These are phyloP conservation scores for Pneumocystis jirovecii DNA, from an alignment of 1,139 yeast species.

Conservation along the genomic window DNA sequence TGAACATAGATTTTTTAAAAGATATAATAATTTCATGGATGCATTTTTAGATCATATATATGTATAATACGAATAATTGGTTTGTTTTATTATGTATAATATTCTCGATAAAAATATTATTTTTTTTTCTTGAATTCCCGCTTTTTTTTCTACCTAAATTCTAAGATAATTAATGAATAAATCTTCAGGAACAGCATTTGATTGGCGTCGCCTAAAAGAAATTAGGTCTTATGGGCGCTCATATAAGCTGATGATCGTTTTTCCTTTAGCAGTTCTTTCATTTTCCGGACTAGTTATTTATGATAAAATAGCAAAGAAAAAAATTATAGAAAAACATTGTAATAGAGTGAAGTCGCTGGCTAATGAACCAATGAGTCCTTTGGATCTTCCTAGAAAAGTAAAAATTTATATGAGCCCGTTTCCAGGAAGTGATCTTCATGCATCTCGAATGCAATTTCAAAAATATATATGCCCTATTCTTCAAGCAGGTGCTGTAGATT, in stretches of 20 bases:
- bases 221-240: slow-evolving; percentile 35
- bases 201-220: background rate
- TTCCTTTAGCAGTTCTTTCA: slow-evolving; percentile 56
- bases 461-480: slow-evolving; percentile 69
- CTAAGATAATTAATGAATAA: background rate
- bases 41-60: background rate
- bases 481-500: slow-evolving; percentile 77
- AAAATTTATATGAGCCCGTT: slow-evolving; percentile 87
- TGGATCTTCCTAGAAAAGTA: slow-evolving; percentile 56
- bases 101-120: background rate
- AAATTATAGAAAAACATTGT: slow-evolving; percentile 54
- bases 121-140: background rate
- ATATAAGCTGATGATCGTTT: slow-evolving; percentile 83
- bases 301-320: slow-evolving; percentile 61
- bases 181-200: background rate
- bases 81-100: background rate
- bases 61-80: background rate
- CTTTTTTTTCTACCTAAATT: background rate
- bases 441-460: slow-evolving; percentile 58
- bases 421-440: slow-evolving; percentile 79
- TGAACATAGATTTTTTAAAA: background rate
- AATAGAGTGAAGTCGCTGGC: slow-evolving; percentile 41
- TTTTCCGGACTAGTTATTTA: slow-evolving; percentile 61
- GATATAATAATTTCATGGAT: background rate
- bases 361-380: slow-evolving; percentile 25